Percentiles rank a stretch among this genome's conserved stretches.
Conservation (phyloP, 2,329 filamentous ascomycete genomes). For the Pochonia chlamydosporia region DNA sequence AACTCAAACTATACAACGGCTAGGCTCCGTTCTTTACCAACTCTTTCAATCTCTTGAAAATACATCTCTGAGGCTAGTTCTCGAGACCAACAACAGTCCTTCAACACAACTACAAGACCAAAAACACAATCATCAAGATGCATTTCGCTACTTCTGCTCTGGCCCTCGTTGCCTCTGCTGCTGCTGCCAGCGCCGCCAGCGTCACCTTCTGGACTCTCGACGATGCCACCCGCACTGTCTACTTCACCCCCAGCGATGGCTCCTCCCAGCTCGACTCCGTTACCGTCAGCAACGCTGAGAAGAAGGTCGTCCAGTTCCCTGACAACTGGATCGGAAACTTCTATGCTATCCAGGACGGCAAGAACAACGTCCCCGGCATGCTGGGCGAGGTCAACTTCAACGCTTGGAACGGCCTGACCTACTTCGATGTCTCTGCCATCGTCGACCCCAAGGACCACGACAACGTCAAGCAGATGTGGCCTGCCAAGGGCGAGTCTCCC, state of each 20-base stretch:
- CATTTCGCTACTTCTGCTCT: conserved; percentile 43
- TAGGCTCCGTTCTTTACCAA: background rate
- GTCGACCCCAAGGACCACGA: conserved; percentile 42
- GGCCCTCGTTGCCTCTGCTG: conserved; percentile 35
- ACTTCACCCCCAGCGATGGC: conserved; percentile 42
- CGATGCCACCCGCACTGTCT: conserved; percentile 38
- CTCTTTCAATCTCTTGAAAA: background rate
- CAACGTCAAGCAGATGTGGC: conserved; percentile 51
- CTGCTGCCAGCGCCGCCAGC: conserved; percentile 38
- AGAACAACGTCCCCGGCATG: conserved; percentile 39
- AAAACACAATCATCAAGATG: conserved; percentile 39
- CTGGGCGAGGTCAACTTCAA: conserved; percentile 46
- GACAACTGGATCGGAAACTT: conserved; percentile 43
- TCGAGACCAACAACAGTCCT: conserved; percentile 13
- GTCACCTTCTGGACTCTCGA: conserved; percentile 58
- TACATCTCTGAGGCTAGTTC: conserved; percentile 9
- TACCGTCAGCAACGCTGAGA: conserved; percentile 30
- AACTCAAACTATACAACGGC: background rate
- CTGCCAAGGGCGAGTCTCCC: conserved; percentile 27
- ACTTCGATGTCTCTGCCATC: conserved; percentile 55
- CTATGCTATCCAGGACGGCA: conserved; percentile 42
- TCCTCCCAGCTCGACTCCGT: conserved; percentile 29
- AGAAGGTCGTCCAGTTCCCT: conserved; percentile 37
- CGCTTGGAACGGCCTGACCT: conserved; percentile 42
- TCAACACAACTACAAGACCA: conserved; percentile 7